Conservation (phyloP, 1,284 basidiomycete species). For the Leccinum angustisporum region DNA sequence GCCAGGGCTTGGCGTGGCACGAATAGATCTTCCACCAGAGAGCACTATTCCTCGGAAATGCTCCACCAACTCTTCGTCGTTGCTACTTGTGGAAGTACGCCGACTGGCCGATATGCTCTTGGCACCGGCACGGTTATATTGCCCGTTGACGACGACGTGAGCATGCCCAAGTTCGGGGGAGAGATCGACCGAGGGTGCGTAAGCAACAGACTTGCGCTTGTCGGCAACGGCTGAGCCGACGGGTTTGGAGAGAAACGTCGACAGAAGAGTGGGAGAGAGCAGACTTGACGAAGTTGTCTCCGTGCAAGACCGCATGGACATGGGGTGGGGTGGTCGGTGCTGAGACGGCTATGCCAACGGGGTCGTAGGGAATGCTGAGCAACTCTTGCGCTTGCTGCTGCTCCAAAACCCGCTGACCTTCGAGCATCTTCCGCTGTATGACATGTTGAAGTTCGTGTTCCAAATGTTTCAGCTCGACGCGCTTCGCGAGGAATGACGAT, state of each 20-base stretch:
- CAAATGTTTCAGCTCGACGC: constrained; percentile 85
- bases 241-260: constrained; percentile 61
- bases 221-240: constrained; percentile 63
- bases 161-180: constrained; percentile 42
- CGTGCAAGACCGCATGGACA: constrained; percentile 61
- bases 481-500: constrained; percentile 43
- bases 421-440: constrained; percentile 85
- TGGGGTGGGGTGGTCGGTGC: constrained; percentile 82
- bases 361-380: constrained; percentile 59
- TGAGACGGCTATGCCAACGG: constrained; percentile 65
- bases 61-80: constrained; percentile 75
- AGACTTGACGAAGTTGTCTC: constrained; percentile 47
- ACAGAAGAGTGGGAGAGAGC: constrained; percentile 48
- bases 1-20: constrained; percentile 52
- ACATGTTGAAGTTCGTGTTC: constrained; percentile 55
- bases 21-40: constrained; percentile 55
- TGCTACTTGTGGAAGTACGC: constrained; percentile 76
- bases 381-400: constrained; percentile 36
- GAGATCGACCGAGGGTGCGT: constrained; percentile 57
- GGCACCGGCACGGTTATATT: constrained; percentile 68
- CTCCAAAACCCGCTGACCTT: constrained; percentile 88
- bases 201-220: constrained; percentile 85
- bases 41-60: constrained; percentile 70
- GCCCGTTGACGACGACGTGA: constrained; percentile 41
- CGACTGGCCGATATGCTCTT: constrained; percentile 89